Evolutionary conservation across 2,329 filamentous ascomycete genomes (phyloP).

Genomic region (Aspergillus tubingensis): DNA sequence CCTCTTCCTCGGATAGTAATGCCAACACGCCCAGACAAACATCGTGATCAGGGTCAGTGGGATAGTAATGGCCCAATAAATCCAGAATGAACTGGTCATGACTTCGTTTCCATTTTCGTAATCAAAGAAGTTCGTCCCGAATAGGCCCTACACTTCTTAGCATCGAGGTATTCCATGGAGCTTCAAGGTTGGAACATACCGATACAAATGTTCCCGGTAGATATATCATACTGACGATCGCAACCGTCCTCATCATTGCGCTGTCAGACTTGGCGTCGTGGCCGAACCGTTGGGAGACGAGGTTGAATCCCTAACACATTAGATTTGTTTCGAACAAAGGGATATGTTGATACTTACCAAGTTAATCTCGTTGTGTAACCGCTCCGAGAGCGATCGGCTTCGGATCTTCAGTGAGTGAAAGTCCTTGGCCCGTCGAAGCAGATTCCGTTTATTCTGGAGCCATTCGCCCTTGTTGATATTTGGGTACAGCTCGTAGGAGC

Average conservation of each 20-base stretch:
- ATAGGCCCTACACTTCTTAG: constrained; percentile 27
- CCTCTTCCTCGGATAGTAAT: constrained; percentile 9
- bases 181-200: constrained; percentile 17
- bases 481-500: constrained; percentile 15
- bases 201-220: constrained; percentile 35
- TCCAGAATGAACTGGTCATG: constrained; percentile 31
- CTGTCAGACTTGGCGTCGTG: constrained; percentile 27
- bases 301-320: constrained; percentile 29
- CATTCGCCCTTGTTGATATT: neutral
- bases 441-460: constrained; percentile 14
- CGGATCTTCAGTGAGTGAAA: constrained; percentile 31
- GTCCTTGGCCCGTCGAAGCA: constrained; percentile 26
- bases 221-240: constrained; percentile 30
- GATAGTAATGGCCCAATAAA: constrained; percentile 35
- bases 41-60: constrained; percentile 32
- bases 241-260: constrained; percentile 34
- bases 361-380: constrained; percentile 39
- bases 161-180: neutral
- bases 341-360: constrained; percentile 18
- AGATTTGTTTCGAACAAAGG: too few relatives aligned
- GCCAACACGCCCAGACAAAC: constrained; percentile 27
- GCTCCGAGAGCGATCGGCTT: constrained; percentile 30
- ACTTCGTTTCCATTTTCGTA: constrained; percentile 22
- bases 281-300: constrained; percentile 34
- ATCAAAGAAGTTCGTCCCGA: constrained; percentile 40